A percentile compares a stretch with the other conserved stretches of the same genome.
phyloP scores from a whole-genome alignment of 805 yeast genomes.

The Candida taoyuanica region DNA sequence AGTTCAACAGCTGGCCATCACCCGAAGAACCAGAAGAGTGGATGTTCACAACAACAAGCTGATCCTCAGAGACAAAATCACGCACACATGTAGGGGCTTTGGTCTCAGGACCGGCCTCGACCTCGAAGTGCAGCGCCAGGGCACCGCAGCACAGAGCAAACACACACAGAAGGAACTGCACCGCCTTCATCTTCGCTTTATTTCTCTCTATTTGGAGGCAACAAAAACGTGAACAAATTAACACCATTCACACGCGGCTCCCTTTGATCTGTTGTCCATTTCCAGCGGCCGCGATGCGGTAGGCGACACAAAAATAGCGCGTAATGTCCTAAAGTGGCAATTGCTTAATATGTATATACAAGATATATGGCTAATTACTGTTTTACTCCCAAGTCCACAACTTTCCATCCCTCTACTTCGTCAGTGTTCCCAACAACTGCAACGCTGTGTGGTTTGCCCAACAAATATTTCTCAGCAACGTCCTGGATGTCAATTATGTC shows the following conservation, averaged over 20 bases:
- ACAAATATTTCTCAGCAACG: slow-evolving; percentile 65
- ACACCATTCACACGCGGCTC: no score
- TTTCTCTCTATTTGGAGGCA: no score
- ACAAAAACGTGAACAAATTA: no score
- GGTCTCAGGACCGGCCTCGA: slow-evolving; percentile 41
- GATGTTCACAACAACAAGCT: slow-evolving; percentile 81
- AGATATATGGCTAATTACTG: no score
- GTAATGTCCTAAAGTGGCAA: neutral
- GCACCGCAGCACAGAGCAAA: slow-evolving; percentile 19
- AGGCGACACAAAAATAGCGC: neutral
- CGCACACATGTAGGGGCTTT: slow-evolving; percentile 77
- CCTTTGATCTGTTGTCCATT: neutral
- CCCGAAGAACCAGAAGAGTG: slow-evolving; percentile 69
- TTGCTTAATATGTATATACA: no score
- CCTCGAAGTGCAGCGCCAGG: slow-evolving; percentile 46
- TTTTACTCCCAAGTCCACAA: slow-evolving; percentile 19
- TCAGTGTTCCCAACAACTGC: slow-evolving; percentile 42
- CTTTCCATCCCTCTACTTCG: slow-evolving; percentile 15
- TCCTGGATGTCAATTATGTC: slow-evolving; percentile 53
- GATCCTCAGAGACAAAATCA: slow-evolving; percentile 82
- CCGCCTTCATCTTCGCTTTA: slow-evolving; percentile 13
- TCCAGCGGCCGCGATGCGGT: neutral
- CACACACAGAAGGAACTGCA: slow-evolving; percentile 10
- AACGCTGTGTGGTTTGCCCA: slow-evolving; percentile 26
- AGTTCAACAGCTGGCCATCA: slow-evolving; percentile 80